Percentiles rank a stretch among this genome's conserved stretches.
Evolutionary conservation across 768 basidiomycete species (phyloP).

Genomic region (Phaeotremella skinneri): DNA sequence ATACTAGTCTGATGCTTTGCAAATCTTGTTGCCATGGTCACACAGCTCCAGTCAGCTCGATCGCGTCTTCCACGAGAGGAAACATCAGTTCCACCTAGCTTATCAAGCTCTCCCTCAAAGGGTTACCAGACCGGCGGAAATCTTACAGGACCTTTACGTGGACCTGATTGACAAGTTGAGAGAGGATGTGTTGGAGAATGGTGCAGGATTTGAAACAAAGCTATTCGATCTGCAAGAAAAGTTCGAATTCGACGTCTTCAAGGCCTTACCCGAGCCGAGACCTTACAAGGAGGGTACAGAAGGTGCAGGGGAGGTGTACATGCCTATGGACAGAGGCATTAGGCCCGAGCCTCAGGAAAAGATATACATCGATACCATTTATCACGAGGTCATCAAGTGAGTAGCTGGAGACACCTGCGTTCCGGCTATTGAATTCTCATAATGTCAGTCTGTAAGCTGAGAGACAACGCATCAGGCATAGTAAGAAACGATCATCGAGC

Average conservation of each 20-base stretch:
- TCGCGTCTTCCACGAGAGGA: too few species aligned
- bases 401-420: too few species aligned
- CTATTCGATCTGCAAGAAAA: conserved; percentile 11
- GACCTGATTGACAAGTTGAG: neutral
- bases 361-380: conserved; percentile 11
- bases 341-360: neutral
- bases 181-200: neutral
- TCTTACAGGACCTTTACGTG: neutral
- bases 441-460: too few species aligned
- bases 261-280: neutral
- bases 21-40: too few species aligned
- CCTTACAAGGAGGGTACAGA: conserved; percentile 5
- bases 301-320: neutral
- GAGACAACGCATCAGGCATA: too few species aligned
- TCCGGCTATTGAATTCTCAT: too few species aligned
- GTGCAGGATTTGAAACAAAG: neutral
- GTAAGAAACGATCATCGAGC: too few species aligned
- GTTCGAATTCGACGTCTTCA: neutral
- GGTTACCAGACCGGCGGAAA: neutral
- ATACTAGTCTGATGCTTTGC: too few species aligned
- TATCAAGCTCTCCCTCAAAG: neutral
- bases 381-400: neutral
- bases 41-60: too few species aligned
- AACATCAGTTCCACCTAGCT: neutral
- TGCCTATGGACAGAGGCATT: neutral